Evolutionary conservation across 257 asterid species (phyloP), one percentile per base, ranked within the genome.

Genomic region (Perilla frutescens): DNA sequence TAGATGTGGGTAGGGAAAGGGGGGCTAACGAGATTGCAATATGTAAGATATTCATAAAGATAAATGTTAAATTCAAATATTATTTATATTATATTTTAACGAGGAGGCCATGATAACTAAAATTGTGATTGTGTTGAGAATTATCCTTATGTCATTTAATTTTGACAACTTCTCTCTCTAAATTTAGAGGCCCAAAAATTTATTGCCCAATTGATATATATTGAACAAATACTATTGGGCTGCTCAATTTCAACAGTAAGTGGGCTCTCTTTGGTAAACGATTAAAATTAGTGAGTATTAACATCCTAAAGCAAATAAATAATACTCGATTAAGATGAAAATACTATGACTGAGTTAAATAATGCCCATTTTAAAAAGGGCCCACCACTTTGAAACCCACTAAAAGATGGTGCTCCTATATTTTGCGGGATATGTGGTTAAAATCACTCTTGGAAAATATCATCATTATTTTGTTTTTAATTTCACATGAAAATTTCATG

Each of bases 321-420:
- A 1, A 57, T 13, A 31, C 41, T 6, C 8, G 7, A 36, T 60
- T 13, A 60, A 31, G 6, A 60, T 6, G 7, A 49, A 70, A 20
- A 20, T 20, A 20, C 1, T 20, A 20, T 20, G 26, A 20, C 26
- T 20, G 26, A 20, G 26, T 20, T 20, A 20, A 20, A 20, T 20
- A 20, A 20, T 20, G 26, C 26, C 26, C 1, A 20, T 20, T 20
- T 20, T 20, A 20, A 20, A 8, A 60, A 51, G 66, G 65, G 66
- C 34, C 60, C 32, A 5, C 76, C 58, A 68, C 41, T 76, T 51
- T 26, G 59, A 47, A 68, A 45, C 41, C 75, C 80, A 76, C 76
- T 69, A 6, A 20, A 34, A 15, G 47, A 62, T 61, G 53, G 59
- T 45, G 80, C 80, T 56, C 14, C 8, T 40, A 11, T 11, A 15